Conservation (phyloP, 768 basidiomycete genomes). For the Mycena maculata region DNA sequence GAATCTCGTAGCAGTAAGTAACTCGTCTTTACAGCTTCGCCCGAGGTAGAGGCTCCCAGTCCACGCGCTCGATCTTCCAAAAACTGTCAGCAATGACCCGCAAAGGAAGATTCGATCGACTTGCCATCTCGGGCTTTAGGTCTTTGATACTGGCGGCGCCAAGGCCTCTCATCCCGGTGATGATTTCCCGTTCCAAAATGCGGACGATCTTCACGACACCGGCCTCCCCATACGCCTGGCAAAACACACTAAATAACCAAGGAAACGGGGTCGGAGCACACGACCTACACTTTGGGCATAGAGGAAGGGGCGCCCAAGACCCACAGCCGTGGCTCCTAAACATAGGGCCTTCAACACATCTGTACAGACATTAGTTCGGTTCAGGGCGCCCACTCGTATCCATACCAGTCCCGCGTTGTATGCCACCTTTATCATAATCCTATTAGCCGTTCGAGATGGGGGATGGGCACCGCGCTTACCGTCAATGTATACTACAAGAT, state of each 20-base stretch:
- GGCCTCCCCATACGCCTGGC: conserved; percentile 78
- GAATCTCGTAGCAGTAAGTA: background rate
- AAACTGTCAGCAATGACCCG: conserved; percentile 4
- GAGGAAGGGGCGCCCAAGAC: conserved; percentile 86
- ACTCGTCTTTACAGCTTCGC: conserved; percentile 22
- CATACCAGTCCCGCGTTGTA: conserved; percentile 81
- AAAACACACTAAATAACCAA: conserved; percentile 5
- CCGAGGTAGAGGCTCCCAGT: conserved; percentile 66
- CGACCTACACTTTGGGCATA: conserved; percentile 82
- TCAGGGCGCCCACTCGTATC: conserved; percentile 3
- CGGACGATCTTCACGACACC: conserved; percentile 75
- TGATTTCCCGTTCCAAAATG: conserved; percentile 83
- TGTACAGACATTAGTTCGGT: conserved; percentile 29
- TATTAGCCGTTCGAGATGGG: conserved; percentile 1
- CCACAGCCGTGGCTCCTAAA: conserved; percentile 88
- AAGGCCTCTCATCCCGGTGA: conserved; percentile 78
- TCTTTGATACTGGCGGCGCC: conserved; percentile 76
- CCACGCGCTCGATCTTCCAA: conserved; percentile 68
- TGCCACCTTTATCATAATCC: conserved; percentile 54
- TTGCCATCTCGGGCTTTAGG: conserved; percentile 80
- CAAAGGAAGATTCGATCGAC: conserved; percentile 29
- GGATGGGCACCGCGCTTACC: conserved; percentile 52
- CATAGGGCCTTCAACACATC: conserved; percentile 93
- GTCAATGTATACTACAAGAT: conserved; percentile 80
- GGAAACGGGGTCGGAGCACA: background rate